phyloP scores from a whole-genome alignment of 2,329 filamentous ascomycete genomes.

The Venturia oleaginea region DNA sequence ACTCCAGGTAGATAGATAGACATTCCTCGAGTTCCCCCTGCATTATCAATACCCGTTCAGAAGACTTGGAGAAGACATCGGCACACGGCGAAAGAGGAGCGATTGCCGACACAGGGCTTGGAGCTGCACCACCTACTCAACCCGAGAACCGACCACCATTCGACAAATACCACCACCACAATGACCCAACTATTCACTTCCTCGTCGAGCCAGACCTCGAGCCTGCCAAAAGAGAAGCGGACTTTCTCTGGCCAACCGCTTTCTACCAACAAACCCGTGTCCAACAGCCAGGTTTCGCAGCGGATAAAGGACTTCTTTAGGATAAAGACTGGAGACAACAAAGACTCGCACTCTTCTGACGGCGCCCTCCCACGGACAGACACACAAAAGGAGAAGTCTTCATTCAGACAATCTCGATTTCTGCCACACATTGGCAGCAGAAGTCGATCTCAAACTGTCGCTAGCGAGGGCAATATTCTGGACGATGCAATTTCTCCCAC shows the following conservation, averaged over 20 bases:
- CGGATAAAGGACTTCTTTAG: constrained; percentile 63
- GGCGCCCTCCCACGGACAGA: not conserved
- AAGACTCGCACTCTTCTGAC: constrained; percentile 14
- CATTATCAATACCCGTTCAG: not conserved
- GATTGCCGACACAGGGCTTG: not conserved
- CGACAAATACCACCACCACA: not conserved
- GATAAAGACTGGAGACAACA: constrained; percentile 42
- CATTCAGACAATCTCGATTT: constrained; percentile 78
- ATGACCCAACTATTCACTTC: constrained; percentile 38
- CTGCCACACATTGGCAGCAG: constrained; percentile 71
- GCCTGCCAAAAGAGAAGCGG: constrained; percentile 29
- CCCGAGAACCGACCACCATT: not conserved
- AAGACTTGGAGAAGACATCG: not conserved
- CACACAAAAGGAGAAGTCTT: constrained; percentile 42
- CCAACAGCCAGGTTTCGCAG: constrained; percentile 48
- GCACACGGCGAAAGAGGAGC: not conserved
- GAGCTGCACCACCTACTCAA: not conserved
- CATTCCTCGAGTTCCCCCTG: not conserved
- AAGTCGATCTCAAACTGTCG: constrained; percentile 80
- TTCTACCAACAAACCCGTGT: constrained; percentile 38
- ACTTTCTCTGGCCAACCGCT: constrained; percentile 39
- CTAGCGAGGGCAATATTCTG: constrained; percentile 83
- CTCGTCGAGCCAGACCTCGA: constrained; percentile 27
- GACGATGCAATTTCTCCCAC: constrained; percentile 87
- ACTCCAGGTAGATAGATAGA: not conserved